Evolutionary conservation across 306 rosid genomes (phyloP).

Genomic region (Prinsepia uniflora): DNA sequence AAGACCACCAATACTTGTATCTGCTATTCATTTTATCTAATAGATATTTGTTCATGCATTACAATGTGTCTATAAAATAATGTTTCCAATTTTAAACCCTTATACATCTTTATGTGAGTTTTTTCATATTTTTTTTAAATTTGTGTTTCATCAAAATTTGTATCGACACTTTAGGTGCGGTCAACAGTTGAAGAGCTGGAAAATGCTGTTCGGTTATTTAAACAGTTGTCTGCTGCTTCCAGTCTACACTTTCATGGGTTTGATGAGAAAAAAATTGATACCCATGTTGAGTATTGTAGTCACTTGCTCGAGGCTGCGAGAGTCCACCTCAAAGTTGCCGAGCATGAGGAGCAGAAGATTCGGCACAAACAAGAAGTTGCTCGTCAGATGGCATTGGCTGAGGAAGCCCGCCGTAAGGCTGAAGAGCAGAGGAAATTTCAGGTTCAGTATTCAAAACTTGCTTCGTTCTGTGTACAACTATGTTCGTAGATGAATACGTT

Average conservation of each 20-base stretch:
- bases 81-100: no score
- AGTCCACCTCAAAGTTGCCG: constrained; percentile 89
- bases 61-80: no score
- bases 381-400: constrained; percentile 90
- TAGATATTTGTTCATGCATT: no score
- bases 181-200: constrained; percentile 84
- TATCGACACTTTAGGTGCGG: constrained; percentile 60
- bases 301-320: constrained; percentile 83
- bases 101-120: no score
- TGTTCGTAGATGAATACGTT: constrained; percentile 13
- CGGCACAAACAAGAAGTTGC: constrained; percentile 93
- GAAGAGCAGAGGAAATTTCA: constrained; percentile 92
- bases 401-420: constrained; percentile 95
- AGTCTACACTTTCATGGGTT: constrained; percentile 96
- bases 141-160: not conserved
- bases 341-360: constrained; percentile 86
- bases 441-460: constrained; percentile 42
- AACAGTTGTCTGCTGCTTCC: constrained; percentile 98
- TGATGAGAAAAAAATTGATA: constrained; percentile 98
- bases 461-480: constrained; percentile 13
- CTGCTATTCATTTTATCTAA: no score
- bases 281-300: constrained; percentile 95
- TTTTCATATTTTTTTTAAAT: not conserved
- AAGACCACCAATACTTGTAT: no score
- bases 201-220: constrained; percentile 96